Conservation (phyloP, 2,329 filamentous ascomycete species). For the Sporothrix pallida region DNA sequence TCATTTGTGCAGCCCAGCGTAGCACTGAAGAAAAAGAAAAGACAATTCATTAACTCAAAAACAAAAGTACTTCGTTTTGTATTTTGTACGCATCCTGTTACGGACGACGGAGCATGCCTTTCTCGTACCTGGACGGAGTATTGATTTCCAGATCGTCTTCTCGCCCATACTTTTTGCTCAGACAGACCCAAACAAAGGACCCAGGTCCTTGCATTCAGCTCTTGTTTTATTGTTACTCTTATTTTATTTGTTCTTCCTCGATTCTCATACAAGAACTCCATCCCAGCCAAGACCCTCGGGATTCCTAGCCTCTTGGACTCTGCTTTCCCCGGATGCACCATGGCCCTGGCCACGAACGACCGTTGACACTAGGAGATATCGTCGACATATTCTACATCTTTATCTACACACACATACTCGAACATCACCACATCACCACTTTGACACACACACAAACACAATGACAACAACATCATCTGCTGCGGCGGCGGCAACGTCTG, state of each 20-base stretch:
- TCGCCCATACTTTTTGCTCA: no score
- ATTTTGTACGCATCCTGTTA: no score
- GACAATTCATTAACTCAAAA: not conserved
- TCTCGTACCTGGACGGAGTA: not conserved
- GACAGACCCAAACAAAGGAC: no score
- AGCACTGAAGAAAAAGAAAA: not conserved
- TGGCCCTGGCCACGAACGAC: not conserved
- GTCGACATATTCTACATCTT: not conserved
- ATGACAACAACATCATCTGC: slow-evolving; percentile 10
- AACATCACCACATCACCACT: not conserved
- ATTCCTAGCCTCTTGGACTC: not conserved
- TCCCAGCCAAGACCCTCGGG: not conserved
- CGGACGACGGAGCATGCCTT: no score
- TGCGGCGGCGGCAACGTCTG: not conserved
- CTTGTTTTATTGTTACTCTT: no score
- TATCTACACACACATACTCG: not conserved
- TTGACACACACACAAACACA: not conserved
- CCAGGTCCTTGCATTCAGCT: no score
- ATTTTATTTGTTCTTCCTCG: no score
- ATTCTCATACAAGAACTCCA: not conserved
- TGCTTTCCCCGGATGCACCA: not conserved
- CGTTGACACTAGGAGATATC: not conserved
- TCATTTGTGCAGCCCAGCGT: not conserved
- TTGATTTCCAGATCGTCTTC: no score
- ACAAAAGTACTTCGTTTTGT: not conserved